Evolutionary conservation across 2,329 filamentous ascomycete species (phyloP).

Genomic region (Parafenestella ontariensis): DNA sequence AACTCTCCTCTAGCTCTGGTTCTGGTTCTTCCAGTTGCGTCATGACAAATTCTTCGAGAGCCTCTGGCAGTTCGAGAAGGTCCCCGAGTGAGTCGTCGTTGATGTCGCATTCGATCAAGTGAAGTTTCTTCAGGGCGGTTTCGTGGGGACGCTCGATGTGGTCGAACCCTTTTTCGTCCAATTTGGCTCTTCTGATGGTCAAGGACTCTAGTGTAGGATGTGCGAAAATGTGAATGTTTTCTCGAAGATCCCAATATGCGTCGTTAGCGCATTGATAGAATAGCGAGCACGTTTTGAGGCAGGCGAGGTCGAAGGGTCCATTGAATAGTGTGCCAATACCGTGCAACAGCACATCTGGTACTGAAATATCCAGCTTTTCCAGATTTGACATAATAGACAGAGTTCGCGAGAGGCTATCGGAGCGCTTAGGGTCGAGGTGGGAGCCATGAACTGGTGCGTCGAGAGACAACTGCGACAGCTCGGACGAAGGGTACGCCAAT

Average conservation of each 20-base stretch:
- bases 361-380: conserved; percentile 41
- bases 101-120: conserved; percentile 43
- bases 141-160: conserved; percentile 39
- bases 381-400: conserved; percentile 44
- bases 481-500: conserved; percentile 39
- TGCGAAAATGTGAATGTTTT: conserved; percentile 46
- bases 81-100: conserved; percentile 42
- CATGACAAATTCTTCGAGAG: conserved; percentile 42
- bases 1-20: conserved; percentile 40
- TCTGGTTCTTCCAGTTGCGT: conserved; percentile 40
- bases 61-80: conserved; percentile 39
- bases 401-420: conserved; percentile 40
- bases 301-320: conserved; percentile 42
- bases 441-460: conserved; percentile 36
- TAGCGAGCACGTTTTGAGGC: conserved; percentile 38
- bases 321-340: conserved; percentile 44
- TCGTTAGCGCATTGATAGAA: conserved; percentile 44
- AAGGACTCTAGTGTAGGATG: conserved; percentile 38
- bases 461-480: conserved; percentile 39
- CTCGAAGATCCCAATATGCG: conserved; percentile 42
- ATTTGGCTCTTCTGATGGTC: conserved; percentile 37
- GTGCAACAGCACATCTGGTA: conserved; percentile 37
- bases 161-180: conserved; percentile 42
- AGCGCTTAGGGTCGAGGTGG: conserved; percentile 30
- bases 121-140: conserved; percentile 36